Percentiles rank a stretch among this genome's conserved stretches.
These are phyloP conservation scores for Physcomitrellopsis africana DNA, from an alignment of 225 moss, liverwort and hornwort species.

Conservation along the genomic window DNA sequence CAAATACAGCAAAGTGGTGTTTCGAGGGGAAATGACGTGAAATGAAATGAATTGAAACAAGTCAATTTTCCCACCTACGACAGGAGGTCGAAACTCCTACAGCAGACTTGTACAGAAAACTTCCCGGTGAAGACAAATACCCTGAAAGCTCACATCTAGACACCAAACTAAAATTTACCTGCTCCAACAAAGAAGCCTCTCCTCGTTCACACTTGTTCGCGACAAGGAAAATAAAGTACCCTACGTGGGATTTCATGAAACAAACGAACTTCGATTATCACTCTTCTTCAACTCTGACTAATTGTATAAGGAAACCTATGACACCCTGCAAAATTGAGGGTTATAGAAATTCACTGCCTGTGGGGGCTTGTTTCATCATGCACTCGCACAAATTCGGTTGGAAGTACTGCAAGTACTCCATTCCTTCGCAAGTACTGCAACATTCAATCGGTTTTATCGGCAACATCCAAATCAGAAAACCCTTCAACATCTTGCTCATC, in stretches of 20 bases:
- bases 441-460: slow-evolving; percentile 36
- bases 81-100: slow-evolving; percentile 16
- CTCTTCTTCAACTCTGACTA: slow-evolving; percentile 20
- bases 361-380: slow-evolving; percentile 17
- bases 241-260: slow-evolving; percentile 15
- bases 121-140: slow-evolving; percentile 15
- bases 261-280: slow-evolving; percentile 32
- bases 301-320: slow-evolving; percentile 26
- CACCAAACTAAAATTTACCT: slow-evolving; percentile 23
- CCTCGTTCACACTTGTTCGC: slow-evolving; percentile 7
- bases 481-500: slow-evolving; percentile 42
- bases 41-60: too few relatives aligned
- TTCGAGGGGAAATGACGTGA: too few relatives aligned
- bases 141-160: slow-evolving; percentile 24
- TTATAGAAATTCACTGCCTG: slow-evolving; percentile 19
- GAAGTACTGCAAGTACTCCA: slow-evolving; percentile 26
- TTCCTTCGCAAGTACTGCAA: slow-evolving; percentile 12
- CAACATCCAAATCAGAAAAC: slow-evolving; percentile 48
- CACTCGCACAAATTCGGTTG: slow-evolving; percentile 25
- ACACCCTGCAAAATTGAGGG: slow-evolving; percentile 44
- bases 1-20: too few relatives aligned
- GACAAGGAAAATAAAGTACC: slow-evolving; percentile 14
- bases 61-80: not conserved
- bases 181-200: slow-evolving; percentile 3
- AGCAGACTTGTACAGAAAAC: slow-evolving; percentile 19